Evolutionary conservation across 1,139 yeast genomes (phyloP).

Genomic region (Suhomyces bolitotheri): DNA sequence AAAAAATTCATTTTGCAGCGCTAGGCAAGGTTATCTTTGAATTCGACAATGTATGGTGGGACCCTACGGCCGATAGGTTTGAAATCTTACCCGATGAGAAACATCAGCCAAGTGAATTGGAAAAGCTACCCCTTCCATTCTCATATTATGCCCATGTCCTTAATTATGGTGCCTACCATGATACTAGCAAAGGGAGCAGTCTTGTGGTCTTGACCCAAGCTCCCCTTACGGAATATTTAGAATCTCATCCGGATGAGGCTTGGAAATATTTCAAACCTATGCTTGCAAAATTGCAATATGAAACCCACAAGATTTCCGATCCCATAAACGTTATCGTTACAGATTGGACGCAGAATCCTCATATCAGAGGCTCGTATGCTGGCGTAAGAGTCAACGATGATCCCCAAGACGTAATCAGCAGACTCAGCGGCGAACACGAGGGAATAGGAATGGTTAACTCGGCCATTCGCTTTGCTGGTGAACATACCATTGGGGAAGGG

Average conservation of each 20-base stretch:
- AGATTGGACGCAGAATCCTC: conserved; percentile 72
- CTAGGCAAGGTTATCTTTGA: conserved; percentile 79
- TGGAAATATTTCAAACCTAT: conserved; percentile 44
- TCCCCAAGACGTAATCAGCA: conserved; percentile 58
- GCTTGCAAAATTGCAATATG: conserved; percentile 26
- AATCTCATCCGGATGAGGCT: conserved; percentile 36
- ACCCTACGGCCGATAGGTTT: conserved; percentile 51
- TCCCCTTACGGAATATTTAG: conserved; percentile 59
- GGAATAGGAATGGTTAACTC: conserved; percentile 49
- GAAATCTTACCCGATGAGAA: conserved; percentile 41
- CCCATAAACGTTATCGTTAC: conserved; percentile 59
- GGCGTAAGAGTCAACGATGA: conserved; percentile 70
- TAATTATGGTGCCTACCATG: conserved; percentile 28
- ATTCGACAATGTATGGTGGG: conserved; percentile 71
- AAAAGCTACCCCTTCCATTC: conserved; percentile 27
- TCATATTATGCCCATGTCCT: conserved; percentile 32
- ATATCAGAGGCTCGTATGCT: conserved; percentile 71
- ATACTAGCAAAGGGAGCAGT: conserved; percentile 23
- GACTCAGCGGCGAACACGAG: conserved; percentile 47
- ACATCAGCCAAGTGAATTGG: conserved; percentile 11
- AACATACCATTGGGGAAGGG: conserved; percentile 74
- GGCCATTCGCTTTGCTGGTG: conserved; percentile 77
- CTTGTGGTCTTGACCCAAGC: conserved; percentile 67
- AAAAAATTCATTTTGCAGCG: conserved; percentile 62
- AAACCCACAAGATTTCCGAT: conserved; percentile 18